Evolutionary conservation across 129 eudicot species (phyloP).

Genomic region (Flaveria ramosissima): DNA sequence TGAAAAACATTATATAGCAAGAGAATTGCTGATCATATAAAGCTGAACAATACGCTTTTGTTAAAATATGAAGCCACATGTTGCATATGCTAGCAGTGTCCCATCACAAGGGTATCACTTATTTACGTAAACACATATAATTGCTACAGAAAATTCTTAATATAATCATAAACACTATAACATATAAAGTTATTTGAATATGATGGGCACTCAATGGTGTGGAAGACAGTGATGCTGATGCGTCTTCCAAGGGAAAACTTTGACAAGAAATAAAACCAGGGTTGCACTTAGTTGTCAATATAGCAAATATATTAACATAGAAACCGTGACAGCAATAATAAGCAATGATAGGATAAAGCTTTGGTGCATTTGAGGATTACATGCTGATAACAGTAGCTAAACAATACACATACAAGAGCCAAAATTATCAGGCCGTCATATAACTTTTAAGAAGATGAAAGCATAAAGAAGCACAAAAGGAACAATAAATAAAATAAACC

Average conservation of each 20-base stretch:
- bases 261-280: neutral
- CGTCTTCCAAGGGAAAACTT: neutral
- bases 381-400: neutral
- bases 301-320: conserved; percentile 1
- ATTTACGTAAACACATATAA: neutral
- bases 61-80: neutral
- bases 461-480: neutral
- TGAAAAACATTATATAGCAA: neutral
- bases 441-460: neutral
- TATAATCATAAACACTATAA: neutral
- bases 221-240: neutral
- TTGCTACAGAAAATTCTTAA: neutral
- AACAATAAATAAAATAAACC: conserved; percentile 31
- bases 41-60: neutral
- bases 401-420: too few species aligned
- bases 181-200: neutral
- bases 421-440: too few species aligned
- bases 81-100: neutral
- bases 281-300: neutral
- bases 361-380: neutral
- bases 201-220: neutral
- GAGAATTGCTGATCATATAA: neutral
- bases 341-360: neutral
- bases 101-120: neutral
- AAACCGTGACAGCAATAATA: neutral